These are phyloP conservation scores for Escallonia herrerae DNA, from an alignment of 129 eudicot species.

Conservation along the genomic window DNA sequence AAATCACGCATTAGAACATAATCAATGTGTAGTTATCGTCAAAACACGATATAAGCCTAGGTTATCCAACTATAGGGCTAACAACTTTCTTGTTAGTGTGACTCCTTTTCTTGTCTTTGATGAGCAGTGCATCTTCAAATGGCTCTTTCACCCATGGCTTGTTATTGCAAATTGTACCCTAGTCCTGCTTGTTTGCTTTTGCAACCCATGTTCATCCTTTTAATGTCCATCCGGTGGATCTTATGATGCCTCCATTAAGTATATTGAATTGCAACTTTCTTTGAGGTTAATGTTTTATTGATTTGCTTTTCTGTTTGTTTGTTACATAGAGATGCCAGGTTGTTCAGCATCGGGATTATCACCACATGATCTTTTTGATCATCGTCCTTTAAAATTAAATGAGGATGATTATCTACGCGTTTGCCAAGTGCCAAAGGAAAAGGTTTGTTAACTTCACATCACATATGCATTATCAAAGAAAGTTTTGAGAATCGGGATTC, in stretches of 20 bases:
- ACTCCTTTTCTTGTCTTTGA: background rate
- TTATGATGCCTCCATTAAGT: no score
- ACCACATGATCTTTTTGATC: slow-evolving; percentile 46
- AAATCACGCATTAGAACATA: no score
- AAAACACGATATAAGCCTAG: no score
- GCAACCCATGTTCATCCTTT: background rate
- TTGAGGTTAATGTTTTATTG: background rate
- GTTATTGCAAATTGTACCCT: background rate
- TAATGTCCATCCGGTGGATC: background rate
- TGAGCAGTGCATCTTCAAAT: background rate
- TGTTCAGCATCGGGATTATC: slow-evolving; percentile 8
- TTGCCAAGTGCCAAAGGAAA: slow-evolving; percentile 57
- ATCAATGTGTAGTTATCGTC: no score
- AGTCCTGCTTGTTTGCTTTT: no score
- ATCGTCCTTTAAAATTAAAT: slow-evolving; percentile 54
- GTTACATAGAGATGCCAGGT: slow-evolving; percentile 47
- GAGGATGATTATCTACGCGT: slow-evolving; percentile 66
- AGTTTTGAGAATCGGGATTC: background rate
- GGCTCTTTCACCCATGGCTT: background rate
- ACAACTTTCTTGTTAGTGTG: no score
- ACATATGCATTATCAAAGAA: background rate
- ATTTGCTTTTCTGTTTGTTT: background rate
- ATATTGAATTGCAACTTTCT: background rate
- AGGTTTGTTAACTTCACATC: slow-evolving; percentile 33
- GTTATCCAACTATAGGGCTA: no score